Evolutionary conservation across 2,329 filamentous ascomycete species (phyloP).

Genomic region (Hymenoscyphus fructigenus): DNA sequence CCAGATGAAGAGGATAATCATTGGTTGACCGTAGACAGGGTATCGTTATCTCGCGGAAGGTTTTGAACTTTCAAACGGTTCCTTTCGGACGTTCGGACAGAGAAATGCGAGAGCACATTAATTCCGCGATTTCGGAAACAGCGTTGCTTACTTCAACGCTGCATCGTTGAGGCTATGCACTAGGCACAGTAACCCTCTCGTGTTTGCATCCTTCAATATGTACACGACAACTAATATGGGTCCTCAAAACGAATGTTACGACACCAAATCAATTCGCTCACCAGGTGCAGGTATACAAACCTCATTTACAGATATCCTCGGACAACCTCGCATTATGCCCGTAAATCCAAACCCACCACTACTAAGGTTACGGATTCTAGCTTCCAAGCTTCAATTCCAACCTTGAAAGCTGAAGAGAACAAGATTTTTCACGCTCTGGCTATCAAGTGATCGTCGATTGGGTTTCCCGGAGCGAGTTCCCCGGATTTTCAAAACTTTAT

Average conservation of each 20-base stretch:
- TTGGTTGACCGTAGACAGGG: neutral
- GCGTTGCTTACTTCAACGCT: no score
- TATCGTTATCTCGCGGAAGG: neutral
- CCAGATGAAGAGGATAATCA: no score
- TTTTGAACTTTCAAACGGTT: neutral
- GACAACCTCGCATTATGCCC: neutral
- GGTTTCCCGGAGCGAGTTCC: neutral
- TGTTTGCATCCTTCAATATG: neutral
- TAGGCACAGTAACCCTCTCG: neutral
- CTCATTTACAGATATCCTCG: no score
- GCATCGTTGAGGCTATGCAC: neutral
- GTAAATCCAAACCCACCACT: neutral
- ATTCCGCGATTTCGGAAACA: neutral
- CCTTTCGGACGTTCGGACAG: neutral
- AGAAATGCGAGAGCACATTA: neutral
- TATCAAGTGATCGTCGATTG: neutral
- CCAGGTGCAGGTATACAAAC: no score
- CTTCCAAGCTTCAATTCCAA: no score
- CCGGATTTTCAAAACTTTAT: neutral
- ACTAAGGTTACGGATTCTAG: neutral
- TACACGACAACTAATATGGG: neutral
- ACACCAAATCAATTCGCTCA: no score
- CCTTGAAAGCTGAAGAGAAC: neutral
- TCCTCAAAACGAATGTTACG: neutral
- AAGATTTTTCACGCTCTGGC: neutral